Conservation (phyloP, 2,329 filamentous ascomycete species). For the Aspergillus sergii region DNA sequence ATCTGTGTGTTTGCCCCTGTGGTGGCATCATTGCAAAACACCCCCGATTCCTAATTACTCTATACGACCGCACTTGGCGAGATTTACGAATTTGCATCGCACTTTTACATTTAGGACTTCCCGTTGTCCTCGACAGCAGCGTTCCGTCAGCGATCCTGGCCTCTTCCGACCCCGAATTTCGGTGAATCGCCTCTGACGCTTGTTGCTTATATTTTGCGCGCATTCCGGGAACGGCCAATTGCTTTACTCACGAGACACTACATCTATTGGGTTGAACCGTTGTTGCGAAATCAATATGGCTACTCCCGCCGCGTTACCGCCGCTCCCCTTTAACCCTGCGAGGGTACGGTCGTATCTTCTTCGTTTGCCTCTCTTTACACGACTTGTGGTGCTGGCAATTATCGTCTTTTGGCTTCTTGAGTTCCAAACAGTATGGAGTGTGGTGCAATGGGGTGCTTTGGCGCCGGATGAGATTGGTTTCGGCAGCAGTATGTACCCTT, state of each 20-base stretch:
- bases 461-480: constrained; percentile 76
- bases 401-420: constrained; percentile 69
- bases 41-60: not conserved
- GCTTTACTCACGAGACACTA: not conserved
- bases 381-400: constrained; percentile 68
- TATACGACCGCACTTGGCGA: not conserved
- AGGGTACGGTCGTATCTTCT: constrained; percentile 79
- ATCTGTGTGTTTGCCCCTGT: not conserved
- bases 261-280: not conserved
- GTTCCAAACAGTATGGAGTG: constrained; percentile 69
- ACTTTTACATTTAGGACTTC: not conserved
- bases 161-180: not conserved
- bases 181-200: not conserved
- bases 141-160: not conserved
- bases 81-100: not conserved
- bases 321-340: constrained; percentile 67
- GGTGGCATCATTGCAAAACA: not conserved
- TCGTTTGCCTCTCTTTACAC: constrained; percentile 85
- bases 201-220: not conserved
- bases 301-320: constrained; percentile 50
- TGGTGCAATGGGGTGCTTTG: constrained; percentile 76
- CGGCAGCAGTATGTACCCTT: constrained; percentile 62
- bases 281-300: constrained; percentile 40
- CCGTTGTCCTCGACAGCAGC: not conserved
- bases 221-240: not conserved